Evolutionary conservation across 306 rosid species (phyloP), one percentile per base, ranked within the genome.

Genomic region (Trifolium pratense): DNA sequence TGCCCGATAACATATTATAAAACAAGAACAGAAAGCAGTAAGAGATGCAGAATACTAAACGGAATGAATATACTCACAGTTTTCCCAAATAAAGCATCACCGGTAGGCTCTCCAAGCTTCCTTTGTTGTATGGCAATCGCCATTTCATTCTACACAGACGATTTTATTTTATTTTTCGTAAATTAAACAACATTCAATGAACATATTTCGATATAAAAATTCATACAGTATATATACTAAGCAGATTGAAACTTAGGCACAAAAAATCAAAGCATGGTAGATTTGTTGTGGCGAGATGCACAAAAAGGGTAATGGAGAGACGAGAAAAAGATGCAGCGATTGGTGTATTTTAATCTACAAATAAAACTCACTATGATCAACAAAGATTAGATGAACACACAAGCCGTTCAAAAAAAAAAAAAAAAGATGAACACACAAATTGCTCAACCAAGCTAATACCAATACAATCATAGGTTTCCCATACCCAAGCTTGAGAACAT

Each of bases 41-140:
- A 66, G 21, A 36, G n/a, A 17, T 57, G 48, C 18, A 42, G 25
- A 56, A 9, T 9, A 65, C 12, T 52, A 26, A 46, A 55, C 65
- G 3, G 42, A 21, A 62, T 68, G 21, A 69, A 68, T 60, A 52
- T 26, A 91, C 90, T 91, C 77, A 93, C 98, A 32, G 92, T 91
- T 86, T 93, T 93, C 58, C 98, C 98, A 39, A 73, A 51, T 79
- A 93, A 81, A n/a, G 88, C 86, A 66, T 89, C 94, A 21, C 91
- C 92, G 61, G 58, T 62, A 71, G 98, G 98, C 61, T 56, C 90
- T 78, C 98, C 98, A 76, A 93, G 77, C 88, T 75, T 84, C 77
- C 74, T 89, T 87, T 82, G 92, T 66, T 80, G 78, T 64, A 91
- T 80, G 53, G 96, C 37, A 79, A 67, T 81, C 81, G 75, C 91